Evolutionary conservation across 805 yeast genomes (phyloP).

Genomic region (Wickerhamomyces bovis): DNA sequence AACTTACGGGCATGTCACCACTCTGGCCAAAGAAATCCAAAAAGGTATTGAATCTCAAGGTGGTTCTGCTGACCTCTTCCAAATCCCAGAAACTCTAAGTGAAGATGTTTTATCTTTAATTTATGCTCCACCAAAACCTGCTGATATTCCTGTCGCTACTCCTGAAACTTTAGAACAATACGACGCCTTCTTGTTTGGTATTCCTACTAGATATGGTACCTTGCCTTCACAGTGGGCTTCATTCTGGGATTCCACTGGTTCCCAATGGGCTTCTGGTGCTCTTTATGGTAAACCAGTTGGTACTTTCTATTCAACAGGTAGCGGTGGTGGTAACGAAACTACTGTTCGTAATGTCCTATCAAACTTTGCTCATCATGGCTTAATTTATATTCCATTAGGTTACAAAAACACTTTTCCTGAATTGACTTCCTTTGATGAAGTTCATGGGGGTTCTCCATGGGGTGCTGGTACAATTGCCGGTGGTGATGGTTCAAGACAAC

Average conservation of each 20-base stretch:
- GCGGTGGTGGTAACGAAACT: constrained; percentile 77
- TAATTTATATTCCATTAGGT: constrained; percentile 73
- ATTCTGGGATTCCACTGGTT: constrained; percentile 76
- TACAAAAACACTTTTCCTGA: constrained; percentile 52
- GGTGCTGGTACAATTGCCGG: constrained; percentile 82
- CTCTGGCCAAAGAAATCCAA: constrained; percentile 62
- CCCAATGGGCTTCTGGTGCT: constrained; percentile 66
- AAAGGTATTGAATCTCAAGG: constrained; percentile 68
- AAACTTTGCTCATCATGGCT: constrained; percentile 68
- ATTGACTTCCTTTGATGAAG: constrained; percentile 52
- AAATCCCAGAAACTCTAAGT: constrained; percentile 72
- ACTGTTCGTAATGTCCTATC: constrained; percentile 57
- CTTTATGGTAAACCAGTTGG: constrained; percentile 72
- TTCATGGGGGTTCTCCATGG: constrained; percentile 82
- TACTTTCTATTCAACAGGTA: constrained; percentile 62
- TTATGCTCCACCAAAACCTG: constrained; percentile 61
- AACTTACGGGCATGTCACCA: constrained; percentile 69
- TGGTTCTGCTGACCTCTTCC: constrained; percentile 64
- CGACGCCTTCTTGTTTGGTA: constrained; percentile 72
- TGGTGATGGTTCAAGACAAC: constrained; percentile 68
- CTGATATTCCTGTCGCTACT: constrained; percentile 50
- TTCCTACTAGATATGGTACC: constrained; percentile 76
- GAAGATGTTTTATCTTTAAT: constrained; percentile 53
- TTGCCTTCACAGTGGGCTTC: constrained; percentile 71
- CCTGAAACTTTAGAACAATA: constrained; percentile 49